Conservation (phyloP, 768 basidiomycete genomes). For the Leccinum fibrillosum region DNA sequence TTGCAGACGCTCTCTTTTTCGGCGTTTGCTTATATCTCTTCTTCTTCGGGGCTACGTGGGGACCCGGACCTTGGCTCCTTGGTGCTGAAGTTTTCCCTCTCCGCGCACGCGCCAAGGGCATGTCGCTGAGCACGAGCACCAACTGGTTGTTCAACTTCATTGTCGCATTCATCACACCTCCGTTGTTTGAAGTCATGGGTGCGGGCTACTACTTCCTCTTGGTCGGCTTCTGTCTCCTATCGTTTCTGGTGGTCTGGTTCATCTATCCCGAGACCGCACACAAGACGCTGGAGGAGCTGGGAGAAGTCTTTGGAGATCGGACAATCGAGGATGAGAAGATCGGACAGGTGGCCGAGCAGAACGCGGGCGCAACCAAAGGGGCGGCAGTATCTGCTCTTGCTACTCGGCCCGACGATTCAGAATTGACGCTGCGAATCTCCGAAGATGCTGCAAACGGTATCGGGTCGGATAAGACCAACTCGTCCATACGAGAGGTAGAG, state of each 20-base stretch:
- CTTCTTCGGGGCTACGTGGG: constrained; percentile 56
- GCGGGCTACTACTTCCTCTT: constrained; percentile 53
- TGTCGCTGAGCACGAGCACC: constrained; percentile 34
- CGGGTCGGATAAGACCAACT: constrained; percentile 18
- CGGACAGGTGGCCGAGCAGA: constrained; percentile 16
- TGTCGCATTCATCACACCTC: constrained; percentile 52
- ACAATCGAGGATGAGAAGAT: constrained; percentile 22
- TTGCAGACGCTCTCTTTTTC: constrained; percentile 37
- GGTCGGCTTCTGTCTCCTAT: constrained; percentile 43
- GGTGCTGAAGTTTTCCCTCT: constrained; percentile 49
- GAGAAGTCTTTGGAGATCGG: constrained; percentile 45
- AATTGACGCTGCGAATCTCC: constrained; percentile 23
- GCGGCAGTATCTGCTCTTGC: constrained; percentile 15
- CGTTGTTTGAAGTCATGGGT: constrained; percentile 48
- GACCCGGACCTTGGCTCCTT: constrained; percentile 52
- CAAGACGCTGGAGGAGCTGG: constrained; percentile 47
- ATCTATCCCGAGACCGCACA: constrained; percentile 50
- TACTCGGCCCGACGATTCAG: constrained; percentile 19
- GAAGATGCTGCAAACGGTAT: constrained; percentile 12
- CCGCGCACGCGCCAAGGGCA: constrained; percentile 37
- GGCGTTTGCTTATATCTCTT: constrained; percentile 58
- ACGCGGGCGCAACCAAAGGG: constrained; percentile 7
- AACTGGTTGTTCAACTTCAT: constrained; percentile 37
- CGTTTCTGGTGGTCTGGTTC: constrained; percentile 44
- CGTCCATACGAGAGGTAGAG: constrained; percentile 15